These are phyloP conservation scores for Secale cereale DNA, from an alignment of 176 grass and related monocot genomes.

Conservation along the genomic window DNA sequence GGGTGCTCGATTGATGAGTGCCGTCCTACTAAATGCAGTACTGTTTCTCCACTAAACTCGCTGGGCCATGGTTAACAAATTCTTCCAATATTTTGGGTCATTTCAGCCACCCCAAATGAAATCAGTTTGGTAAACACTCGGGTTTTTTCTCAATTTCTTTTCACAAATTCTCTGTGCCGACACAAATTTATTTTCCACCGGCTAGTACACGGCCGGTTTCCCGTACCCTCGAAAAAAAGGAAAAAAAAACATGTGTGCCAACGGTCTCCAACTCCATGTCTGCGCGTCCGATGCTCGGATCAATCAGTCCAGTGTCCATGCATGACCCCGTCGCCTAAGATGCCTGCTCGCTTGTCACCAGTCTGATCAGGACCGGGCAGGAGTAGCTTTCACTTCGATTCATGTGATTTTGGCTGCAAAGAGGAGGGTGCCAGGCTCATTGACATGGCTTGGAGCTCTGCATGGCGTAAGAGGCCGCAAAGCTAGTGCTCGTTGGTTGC, in stretches of 20 bases:
- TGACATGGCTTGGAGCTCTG: conserved; percentile 5
- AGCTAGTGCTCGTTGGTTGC: conserved; percentile 26
- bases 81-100: too few relatives aligned
- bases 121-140: background rate
- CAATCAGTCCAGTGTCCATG: background rate
- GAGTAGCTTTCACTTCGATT: conserved; percentile 25
- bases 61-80: background rate
- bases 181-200: background rate
- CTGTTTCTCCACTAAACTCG: background rate
- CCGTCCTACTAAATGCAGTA: background rate
- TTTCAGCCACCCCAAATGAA: background rate
- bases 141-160: background rate
- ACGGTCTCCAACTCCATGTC: background rate
- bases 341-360: background rate
- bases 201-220: too few relatives aligned
- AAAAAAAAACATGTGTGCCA: background rate
- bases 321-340: conserved; percentile 1
- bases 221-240: too few relatives aligned
- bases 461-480: conserved; percentile 40
- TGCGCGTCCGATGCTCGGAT: background rate
- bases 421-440: background rate
- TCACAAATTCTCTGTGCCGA: too few relatives aligned
- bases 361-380: background rate
- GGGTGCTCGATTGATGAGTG: background rate
- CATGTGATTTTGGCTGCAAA: conserved; percentile 18